Evolutionary conservation across 2,329 filamentous ascomycete genomes (phyloP).

Genomic region (Coniochaeta sp.): DNA sequence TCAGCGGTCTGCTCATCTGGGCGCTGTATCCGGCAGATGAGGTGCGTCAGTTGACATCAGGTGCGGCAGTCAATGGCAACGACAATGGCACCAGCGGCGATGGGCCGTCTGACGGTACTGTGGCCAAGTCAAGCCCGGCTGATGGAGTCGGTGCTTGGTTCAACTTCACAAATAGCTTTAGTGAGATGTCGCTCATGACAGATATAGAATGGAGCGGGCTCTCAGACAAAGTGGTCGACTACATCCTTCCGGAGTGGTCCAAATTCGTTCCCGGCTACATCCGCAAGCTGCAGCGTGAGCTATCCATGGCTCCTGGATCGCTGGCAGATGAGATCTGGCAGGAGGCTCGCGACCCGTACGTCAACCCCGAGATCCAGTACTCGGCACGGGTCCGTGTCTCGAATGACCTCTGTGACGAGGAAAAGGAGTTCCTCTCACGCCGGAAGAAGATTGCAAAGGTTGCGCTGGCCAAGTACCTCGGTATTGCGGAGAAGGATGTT

Average conservation of each 20-base stretch:
- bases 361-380: constrained; percentile 82
- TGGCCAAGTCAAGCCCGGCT: constrained; percentile 8
- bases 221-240: constrained; percentile 55
- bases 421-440: constrained; percentile 64
- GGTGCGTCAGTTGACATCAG: neutral
- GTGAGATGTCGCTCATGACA: constrained; percentile 44
- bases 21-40: constrained; percentile 1
- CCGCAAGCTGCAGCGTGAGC: constrained; percentile 76
- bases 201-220: constrained; percentile 48
- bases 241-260: constrained; percentile 78
- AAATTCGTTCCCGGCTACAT: constrained; percentile 67
- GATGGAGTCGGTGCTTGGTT: constrained; percentile 32
- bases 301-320: constrained; percentile 81
- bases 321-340: constrained; percentile 89
- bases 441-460: constrained; percentile 61
- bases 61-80: neutral
- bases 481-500: constrained; percentile 69
- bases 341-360: constrained; percentile 74
- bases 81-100: constrained; percentile 12
- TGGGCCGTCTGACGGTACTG: neutral
- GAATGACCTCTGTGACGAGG: constrained; percentile 71
- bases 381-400: constrained; percentile 79
- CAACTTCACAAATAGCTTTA: constrained; percentile 37
- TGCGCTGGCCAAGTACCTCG: constrained; percentile 76
- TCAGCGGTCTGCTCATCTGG: neutral